phyloP scores from a whole-genome alignment of 768 basidiomycete genomes.

The Psilocybe cubensis region DNA sequence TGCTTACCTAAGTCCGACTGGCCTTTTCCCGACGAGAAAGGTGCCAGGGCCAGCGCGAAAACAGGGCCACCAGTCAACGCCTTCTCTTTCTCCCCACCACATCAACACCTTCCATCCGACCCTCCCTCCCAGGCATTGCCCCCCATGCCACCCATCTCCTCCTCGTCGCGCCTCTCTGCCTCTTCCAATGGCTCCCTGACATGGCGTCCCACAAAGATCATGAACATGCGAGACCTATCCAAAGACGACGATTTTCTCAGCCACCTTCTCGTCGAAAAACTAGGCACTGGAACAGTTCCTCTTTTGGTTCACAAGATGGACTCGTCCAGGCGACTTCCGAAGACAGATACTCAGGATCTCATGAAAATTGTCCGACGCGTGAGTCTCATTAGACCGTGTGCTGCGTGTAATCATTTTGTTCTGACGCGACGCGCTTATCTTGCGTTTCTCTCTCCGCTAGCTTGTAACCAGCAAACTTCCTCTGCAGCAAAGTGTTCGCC shows the following conservation, averaged over 20 bases:
- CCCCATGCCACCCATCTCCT: slow-evolving; percentile 33
- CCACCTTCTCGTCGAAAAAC: slow-evolving; percentile 87
- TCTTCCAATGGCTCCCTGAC: slow-evolving; percentile 35
- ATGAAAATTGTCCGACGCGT: slow-evolving; percentile 81
- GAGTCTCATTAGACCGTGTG: slow-evolving; percentile 27
- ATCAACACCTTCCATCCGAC: slow-evolving; percentile 22
- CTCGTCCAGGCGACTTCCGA: slow-evolving; percentile 72
- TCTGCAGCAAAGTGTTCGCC: slow-evolving; percentile 61
- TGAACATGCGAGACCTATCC: slow-evolving; percentile 90
- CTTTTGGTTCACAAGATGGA: slow-evolving; percentile 93
- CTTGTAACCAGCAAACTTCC: slow-evolving; percentile 60
- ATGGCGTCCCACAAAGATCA: slow-evolving; percentile 87
- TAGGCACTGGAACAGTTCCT: slow-evolving; percentile 80
- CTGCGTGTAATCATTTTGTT: slow-evolving; percentile 17
- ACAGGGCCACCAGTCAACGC: slow-evolving; percentile 11
- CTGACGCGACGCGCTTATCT: slow-evolving; percentile 11
- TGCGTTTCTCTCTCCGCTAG: slow-evolving; percentile 24
- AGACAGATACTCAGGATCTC: slow-evolving; percentile 70
- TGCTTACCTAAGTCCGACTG: slow-evolving; percentile 31
- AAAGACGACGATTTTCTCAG: slow-evolving; percentile 91
- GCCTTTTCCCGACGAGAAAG: slow-evolving; percentile 26
- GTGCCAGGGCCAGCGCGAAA: slow-evolving; percentile 24
- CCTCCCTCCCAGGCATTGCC: slow-evolving; percentile 19
- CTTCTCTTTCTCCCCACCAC: slow-evolving; percentile 22
- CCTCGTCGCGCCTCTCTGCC: slow-evolving; percentile 24